Conservation (phyloP, 768 basidiomycete genomes). For the Tylopilus sp. region DNA sequence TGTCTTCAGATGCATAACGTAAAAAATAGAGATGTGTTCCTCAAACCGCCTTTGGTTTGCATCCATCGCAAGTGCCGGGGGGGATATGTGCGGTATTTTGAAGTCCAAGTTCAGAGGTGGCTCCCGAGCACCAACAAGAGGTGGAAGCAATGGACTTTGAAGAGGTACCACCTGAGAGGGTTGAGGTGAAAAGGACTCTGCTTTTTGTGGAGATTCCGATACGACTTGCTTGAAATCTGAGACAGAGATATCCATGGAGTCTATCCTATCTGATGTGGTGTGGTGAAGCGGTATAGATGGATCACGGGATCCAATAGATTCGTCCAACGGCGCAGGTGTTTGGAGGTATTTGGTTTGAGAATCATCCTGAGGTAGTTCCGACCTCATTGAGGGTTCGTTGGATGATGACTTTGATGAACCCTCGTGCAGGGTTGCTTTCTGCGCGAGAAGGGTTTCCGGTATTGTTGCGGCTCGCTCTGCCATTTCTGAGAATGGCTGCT, state of each 20-base stretch:
- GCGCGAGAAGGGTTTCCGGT: background rate
- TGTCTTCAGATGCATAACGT: slow-evolving; percentile 16
- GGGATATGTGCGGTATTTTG: slow-evolving; percentile 2
- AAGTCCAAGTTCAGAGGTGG: slow-evolving; percentile 20
- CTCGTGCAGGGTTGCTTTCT: background rate
- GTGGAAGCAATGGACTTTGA: slow-evolving; percentile 9
- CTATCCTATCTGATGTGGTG: background rate
- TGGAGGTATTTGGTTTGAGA: background rate
- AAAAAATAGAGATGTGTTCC: slow-evolving; percentile 19
- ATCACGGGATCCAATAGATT: background rate
- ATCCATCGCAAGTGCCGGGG: background rate
- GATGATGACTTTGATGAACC: background rate
- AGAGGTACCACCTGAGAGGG: background rate
- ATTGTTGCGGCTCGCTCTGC: background rate
- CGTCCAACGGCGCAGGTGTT: background rate
- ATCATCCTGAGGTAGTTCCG: background rate
- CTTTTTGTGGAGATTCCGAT: background rate
- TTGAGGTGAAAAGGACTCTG: background rate
- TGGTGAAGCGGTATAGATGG: background rate
- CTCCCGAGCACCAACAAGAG: slow-evolving; percentile 7
- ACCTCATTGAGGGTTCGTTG: background rate
- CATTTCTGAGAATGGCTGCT: background rate
- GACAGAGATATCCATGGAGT: background rate
- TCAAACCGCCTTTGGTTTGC: slow-evolving; percentile 9
- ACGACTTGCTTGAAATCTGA: background rate